Evolutionary conservation across 2,329 filamentous ascomycete species (phyloP).

Genomic region (Hypoxylon sp.): DNA sequence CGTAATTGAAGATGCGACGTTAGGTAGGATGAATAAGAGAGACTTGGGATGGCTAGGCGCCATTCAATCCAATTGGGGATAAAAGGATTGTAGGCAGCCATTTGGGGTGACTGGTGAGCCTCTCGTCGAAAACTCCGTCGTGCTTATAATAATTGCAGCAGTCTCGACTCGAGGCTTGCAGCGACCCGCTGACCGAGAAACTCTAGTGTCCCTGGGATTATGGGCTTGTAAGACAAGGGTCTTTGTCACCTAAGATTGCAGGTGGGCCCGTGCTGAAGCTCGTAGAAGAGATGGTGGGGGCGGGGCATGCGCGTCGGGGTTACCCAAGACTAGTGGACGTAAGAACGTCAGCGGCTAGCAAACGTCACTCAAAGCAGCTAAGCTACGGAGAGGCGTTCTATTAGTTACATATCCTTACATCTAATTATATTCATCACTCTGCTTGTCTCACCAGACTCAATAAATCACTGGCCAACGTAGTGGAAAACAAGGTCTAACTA

Average conservation of each 20-base stretch:
- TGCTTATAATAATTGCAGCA: background rate
- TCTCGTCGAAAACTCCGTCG: background rate
- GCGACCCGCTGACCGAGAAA: background rate
- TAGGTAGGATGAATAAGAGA: background rate
- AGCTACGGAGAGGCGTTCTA: conserved; percentile 1
- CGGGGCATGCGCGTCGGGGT: conserved; percentile 15
- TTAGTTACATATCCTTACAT: conserved; percentile 1
- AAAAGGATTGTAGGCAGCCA: background rate
- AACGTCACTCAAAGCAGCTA: too few species aligned
- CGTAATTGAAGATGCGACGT: conserved; percentile 1
- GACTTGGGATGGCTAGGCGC: background rate
- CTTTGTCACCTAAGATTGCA: background rate
- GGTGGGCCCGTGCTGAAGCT: conserved; percentile 27
- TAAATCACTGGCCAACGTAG: background rate
- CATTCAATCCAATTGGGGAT: background rate
- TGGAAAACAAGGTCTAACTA: background rate
- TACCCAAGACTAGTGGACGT: background rate
- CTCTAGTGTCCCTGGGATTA: background rate
- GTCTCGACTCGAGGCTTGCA: background rate
- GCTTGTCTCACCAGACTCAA: background rate
- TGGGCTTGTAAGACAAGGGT: conserved; percentile 2
- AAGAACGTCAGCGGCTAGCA: background rate
- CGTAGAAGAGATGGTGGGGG: conserved; percentile 19
- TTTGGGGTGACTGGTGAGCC: background rate
- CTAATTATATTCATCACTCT: background rate